Conservation (phyloP, 306 rosid genomes). For the Alnus rubra region DNA sequence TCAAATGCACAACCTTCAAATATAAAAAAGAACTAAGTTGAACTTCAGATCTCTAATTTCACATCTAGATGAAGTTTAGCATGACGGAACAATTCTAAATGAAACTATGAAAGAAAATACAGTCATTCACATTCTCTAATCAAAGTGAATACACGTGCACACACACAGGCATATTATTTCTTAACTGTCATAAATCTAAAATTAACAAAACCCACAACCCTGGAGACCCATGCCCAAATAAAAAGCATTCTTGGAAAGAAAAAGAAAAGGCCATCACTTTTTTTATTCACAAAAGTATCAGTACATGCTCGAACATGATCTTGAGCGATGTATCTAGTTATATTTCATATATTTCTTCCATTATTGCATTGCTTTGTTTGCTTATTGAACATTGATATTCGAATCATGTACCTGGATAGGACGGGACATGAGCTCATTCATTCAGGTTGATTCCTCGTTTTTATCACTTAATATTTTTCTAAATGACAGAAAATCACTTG, state of each 20-base stretch:
- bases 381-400: not conserved
- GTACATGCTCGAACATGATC: not conserved
- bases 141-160: not conserved
- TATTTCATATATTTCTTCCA: not conserved
- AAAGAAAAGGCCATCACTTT: not conserved
- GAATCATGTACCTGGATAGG: not conserved
- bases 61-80: not conserved
- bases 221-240: not conserved
- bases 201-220: not conserved
- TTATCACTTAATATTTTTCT: not conserved
- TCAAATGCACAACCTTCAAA: constrained; percentile 59
- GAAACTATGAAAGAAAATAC: not conserved
- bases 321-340: not conserved
- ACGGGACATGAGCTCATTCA: not conserved
- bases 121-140: not conserved
- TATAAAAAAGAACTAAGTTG: not conserved
- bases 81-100: not conserved
- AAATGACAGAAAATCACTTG: too few relatives aligned
- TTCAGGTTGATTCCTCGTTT: not conserved
- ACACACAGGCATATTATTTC: too few relatives aligned
- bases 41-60: not conserved
- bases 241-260: not conserved
- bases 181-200: too few relatives aligned
- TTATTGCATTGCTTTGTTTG: constrained; percentile 2
- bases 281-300: not conserved